These are phyloP conservation scores for Chenopodium album DNA, from an alignment of 148 eudicot species.

Conservation along the genomic window DNA sequence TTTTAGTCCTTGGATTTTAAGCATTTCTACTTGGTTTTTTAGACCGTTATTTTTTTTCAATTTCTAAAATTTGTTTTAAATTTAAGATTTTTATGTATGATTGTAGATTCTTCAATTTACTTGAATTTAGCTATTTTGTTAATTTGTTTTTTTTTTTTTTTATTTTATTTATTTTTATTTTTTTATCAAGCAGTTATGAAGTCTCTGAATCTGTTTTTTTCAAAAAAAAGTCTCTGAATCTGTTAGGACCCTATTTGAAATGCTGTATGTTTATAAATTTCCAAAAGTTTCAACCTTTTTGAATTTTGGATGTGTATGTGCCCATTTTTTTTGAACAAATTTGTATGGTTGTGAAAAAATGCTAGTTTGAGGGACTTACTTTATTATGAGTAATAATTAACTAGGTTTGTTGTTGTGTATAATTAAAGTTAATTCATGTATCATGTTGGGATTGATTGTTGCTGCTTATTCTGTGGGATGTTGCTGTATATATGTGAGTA, in stretches of 20 bases:
- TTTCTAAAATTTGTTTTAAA: not conserved
- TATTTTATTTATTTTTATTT: no score
- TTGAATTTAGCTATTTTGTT: not conserved
- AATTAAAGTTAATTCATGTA: not conserved
- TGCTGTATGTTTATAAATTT: not conserved
- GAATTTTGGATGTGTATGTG: not conserved
- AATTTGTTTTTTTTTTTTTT: not conserved
- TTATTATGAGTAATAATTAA: not conserved
- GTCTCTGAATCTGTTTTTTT: not conserved
- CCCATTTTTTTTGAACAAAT: not conserved
- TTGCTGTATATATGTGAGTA: not conserved
- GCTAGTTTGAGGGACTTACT: no score
- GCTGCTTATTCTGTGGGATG: not conserved
- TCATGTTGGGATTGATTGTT: conserved; percentile 1
- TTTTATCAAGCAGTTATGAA: no score
- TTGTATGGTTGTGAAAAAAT: not conserved
- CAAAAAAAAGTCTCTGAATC: not conserved
- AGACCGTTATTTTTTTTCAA: not conserved
- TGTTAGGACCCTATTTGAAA: not conserved
- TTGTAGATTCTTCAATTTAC: not conserved
- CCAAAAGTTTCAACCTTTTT: not conserved
- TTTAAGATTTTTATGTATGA: not conserved
- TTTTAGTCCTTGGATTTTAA: not conserved
- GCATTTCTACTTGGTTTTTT: not conserved
- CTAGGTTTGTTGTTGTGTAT: not conserved